phyloP scores from a whole-genome alignment of 352 stramenopile genomes.

The Phytophthora syringae region DNA sequence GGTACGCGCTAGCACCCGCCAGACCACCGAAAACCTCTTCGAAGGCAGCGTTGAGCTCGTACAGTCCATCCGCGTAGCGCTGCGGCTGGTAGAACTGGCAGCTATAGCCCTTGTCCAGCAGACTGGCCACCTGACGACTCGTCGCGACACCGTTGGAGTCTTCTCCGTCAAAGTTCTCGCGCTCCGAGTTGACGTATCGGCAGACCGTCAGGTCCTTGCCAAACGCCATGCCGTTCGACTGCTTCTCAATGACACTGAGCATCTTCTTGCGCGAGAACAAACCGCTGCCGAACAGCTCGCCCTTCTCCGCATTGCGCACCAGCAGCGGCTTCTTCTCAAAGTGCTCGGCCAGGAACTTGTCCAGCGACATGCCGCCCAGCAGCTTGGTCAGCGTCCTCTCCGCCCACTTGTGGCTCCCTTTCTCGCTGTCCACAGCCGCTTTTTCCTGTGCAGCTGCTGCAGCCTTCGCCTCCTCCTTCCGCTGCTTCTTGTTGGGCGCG shows the following conservation, averaged over 20 bases:
- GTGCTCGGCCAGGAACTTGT: constrained; percentile 69
- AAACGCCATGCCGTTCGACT: constrained; percentile 53
- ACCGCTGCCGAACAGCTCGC: constrained; percentile 57
- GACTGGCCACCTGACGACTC: constrained; percentile 59
- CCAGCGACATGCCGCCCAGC: constrained; percentile 68
- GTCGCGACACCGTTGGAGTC: constrained; percentile 56
- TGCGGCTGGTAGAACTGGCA: constrained; percentile 92
- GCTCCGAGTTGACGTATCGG: constrained; percentile 69
- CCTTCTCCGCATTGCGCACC: constrained; percentile 56
- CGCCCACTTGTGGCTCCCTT: constrained; percentile 30
- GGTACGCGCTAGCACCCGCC: constrained; percentile 78
- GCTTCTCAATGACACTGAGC: constrained; percentile 64
- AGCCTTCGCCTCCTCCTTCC: constrained; percentile 21
- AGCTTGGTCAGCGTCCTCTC: constrained; percentile 51
- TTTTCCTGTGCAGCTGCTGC: neutral
- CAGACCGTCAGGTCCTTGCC: constrained; percentile 80
- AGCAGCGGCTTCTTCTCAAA: constrained; percentile 90
- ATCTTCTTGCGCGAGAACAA: constrained; percentile 79
- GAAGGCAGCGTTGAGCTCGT: constrained; percentile 78
- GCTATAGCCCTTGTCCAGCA: constrained; percentile 79
- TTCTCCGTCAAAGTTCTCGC: constrained; percentile 73
- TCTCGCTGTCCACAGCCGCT: constrained; percentile 14
- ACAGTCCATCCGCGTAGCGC: constrained; percentile 81
- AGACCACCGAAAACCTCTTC: constrained; percentile 80
- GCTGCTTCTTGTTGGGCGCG: constrained; percentile 51